A percentile compares a stretch with the other conserved stretches of the same genome.
These are phyloP conservation scores for Trypanosoma vivax DNA, from an alignment of 208 protist genomes.

Conservation along the genomic window DNA sequence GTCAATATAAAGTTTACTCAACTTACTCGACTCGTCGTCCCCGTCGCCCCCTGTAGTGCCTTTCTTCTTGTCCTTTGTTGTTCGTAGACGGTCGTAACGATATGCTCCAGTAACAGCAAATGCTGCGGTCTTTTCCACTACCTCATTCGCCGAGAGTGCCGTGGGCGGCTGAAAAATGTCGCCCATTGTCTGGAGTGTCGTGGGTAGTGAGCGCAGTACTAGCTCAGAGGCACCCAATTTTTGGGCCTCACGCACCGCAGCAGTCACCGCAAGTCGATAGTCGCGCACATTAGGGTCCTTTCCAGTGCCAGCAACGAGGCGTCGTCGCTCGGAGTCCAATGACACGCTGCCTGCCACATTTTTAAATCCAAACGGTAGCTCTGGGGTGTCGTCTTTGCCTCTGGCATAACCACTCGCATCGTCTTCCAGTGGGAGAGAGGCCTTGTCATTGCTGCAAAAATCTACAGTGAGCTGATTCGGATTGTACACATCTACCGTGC, in stretches of 20 bases:
- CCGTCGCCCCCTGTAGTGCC: background rate
- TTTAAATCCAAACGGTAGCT: constrained; percentile 33
- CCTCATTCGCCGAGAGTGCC: constrained; percentile 26
- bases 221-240: constrained; percentile 20
- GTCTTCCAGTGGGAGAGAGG: constrained; percentile 1
- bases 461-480: background rate
- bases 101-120: constrained; percentile 77
- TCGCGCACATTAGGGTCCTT: constrained; percentile 35
- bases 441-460: background rate
- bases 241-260: constrained; percentile 62
- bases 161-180: constrained; percentile 39
- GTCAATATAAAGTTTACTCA: constrained; percentile 38
- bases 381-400: background rate
- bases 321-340: constrained; percentile 6
- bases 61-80: constrained; percentile 5
- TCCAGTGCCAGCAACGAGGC: constrained; percentile 23
- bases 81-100: constrained; percentile 56
- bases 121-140: constrained; percentile 61
- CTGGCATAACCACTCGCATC: background rate
- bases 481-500: constrained; percentile 11
- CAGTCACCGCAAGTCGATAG: constrained; percentile 62
- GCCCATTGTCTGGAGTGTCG: constrained; percentile 16
- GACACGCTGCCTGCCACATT: constrained; percentile 32
- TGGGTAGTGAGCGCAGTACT: constrained; percentile 20
- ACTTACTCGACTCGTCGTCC: background rate